Base-by-base conservation (phyloP, 305 asterid species). In the Plantago coronopus region DNA sequence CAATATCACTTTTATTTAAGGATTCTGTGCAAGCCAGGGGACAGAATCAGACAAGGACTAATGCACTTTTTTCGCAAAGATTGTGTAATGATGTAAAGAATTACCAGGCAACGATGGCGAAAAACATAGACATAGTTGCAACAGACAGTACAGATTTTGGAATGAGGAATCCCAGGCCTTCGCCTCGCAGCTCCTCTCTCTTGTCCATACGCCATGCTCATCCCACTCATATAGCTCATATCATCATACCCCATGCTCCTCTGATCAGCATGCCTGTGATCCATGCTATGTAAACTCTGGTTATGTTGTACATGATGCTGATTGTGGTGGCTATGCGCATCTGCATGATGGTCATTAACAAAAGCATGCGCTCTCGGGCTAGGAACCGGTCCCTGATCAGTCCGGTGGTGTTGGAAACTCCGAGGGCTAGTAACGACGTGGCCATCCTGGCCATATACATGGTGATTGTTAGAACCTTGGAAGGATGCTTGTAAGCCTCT, bases 101-200 rank as follows among this genome's bases (percentile, higher is more conserved):
- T 57, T 73, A 85, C 96, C 82, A 88, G 67, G 76, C 96, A 88
- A 25, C 96, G 95, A 20, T 81, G 83, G 18, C 95, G 86, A 44
- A 67, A 85, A 38, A 88, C 23, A 45, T 88, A 88, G 53, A 81
- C 68, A 62, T 81, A 81, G 75, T 66, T 85, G 18, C 69, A 66
- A 58, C 96, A 88, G 20, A 88, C 44, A 61, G 96, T 75, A 63
- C 96, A 88, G 5, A 88, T 79, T 44, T 88, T 88, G 21, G 95
- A 79, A 76, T 88, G 96, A 0, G 96, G 96, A 47, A 88, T 81
- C 67, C 96, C 95, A 0, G 91, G 89, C 16, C 94, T 76, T 12
- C 80, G 63, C 68, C 88, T 72, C 8, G 77, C 57, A 37, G 69
- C 75, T 0, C 81, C 76, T 70, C 74, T 59, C 54, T 66, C 79